Evolutionary conservation across 2,329 filamentous ascomycete species (phyloP).

Genomic region (Cytospora piceicola): DNA sequence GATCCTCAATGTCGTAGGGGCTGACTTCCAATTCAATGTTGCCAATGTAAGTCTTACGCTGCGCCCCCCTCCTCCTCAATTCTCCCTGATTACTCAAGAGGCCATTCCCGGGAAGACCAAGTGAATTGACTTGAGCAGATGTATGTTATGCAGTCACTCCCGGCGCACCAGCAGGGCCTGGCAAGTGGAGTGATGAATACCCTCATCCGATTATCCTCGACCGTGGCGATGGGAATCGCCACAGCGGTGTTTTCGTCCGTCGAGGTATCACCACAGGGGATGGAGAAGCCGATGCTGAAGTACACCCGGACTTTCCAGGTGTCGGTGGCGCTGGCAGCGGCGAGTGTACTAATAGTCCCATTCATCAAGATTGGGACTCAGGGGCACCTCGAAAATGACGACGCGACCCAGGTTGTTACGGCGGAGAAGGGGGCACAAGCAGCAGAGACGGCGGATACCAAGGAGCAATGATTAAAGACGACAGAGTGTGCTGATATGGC

Average conservation of each 20-base stretch:
- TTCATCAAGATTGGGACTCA: conserved; percentile 60
- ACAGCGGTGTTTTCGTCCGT: conserved; percentile 63
- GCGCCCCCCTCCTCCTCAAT: not conserved
- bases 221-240: conserved; percentile 63
- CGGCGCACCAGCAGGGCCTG: conserved; percentile 64
- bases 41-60: conserved; percentile 57
- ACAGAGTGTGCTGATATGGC: not conserved
- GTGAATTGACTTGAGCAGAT: conserved; percentile 48
- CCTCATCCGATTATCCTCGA: conserved; percentile 61
- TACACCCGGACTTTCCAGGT: conserved; percentile 58
- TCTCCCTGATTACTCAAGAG: not conserved
- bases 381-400: conserved; percentile 39
- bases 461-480: not conserved
- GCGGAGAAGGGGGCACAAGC: not conserved
- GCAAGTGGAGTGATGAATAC: conserved; percentile 72
- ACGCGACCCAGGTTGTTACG: not conserved
- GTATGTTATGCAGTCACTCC: conserved; percentile 70
- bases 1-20: conserved; percentile 64
- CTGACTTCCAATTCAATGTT: conserved; percentile 72
- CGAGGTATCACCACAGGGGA: conserved; percentile 39
- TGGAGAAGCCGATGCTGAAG: conserved; percentile 49
- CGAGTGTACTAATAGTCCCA: conserved; percentile 51
- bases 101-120: not conserved
- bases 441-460: not conserved
- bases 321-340: conserved; percentile 46